Evolutionary conservation across 805 yeast species (phyloP), one percentile per base, ranked within the genome.

Genomic region (Lachancea nothofagi): DNA sequence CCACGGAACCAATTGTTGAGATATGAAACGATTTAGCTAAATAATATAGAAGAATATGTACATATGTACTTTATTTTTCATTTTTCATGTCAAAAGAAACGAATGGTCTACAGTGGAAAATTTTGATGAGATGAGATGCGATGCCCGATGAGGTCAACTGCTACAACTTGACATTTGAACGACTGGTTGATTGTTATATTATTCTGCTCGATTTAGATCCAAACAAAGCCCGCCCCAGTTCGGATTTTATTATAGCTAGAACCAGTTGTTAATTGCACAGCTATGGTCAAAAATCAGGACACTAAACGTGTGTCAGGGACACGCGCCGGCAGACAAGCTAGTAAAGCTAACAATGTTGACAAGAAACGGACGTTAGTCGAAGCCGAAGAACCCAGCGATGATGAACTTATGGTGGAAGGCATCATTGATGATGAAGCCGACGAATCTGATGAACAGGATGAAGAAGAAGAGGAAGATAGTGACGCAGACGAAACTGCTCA

Each of bases 1-100:
- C 97, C 96, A 88, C 88, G 81, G 79, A 80, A 80, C 94, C 93
- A 66, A 45, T 55, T 56, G n/a, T 4, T 41, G n/a, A 20, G 26
- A 28, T 10, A 7, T 9, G 20, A 17, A 8, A n/a, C n/a, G n/a
- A n/a, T n/a, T n/a, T n/a, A n/a, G n/a, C n/a, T n/a, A n/a, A n/a
- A n/a, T n/a, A n/a, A n/a, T n/a, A n/a, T n/a, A n/a, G n/a, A n/a
- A n/a, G n/a, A n/a, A n/a, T n/a, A n/a, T n/a, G n/a, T n/a, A n/a
- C n/a, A n/a, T n/a, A n/a, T n/a, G n/a, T n/a, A n/a, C n/a, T n/a
- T n/a, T n/a, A n/a, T n/a, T n/a, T n/a, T n/a, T n/a, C n/a, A n/a
- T n/a, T n/a, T n/a, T n/a, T 25, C 17, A 6, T 31, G 30, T 14
- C 24, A 31, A 38, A 37, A 37, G 31, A n/a, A 34, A 34, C 31